Percentiles rank a stretch among this genome's conserved stretches.
Evolutionary conservation across 2,329 filamentous ascomycete genomes (phyloP).

Genomic region (Tolypocladium album): DNA sequence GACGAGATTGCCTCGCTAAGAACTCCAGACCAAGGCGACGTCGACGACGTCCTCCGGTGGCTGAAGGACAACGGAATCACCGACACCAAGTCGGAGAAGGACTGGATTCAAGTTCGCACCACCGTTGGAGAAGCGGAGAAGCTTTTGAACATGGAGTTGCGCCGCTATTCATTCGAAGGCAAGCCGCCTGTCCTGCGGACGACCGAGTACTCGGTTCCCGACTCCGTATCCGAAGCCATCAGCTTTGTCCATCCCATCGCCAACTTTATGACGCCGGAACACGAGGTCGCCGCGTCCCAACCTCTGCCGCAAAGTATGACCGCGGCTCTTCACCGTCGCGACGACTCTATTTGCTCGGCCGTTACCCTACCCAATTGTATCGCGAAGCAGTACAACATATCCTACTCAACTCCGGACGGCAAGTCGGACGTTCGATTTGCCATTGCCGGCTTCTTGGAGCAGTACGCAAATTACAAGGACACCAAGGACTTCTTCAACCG

Average conservation of each 20-base stretch:
- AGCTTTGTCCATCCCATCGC: conserved; percentile 36
- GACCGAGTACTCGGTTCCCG: conserved; percentile 32
- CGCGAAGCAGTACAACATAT: conserved; percentile 33
- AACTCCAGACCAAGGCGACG: conserved; percentile 19
- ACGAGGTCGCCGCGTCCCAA: conserved; percentile 10
- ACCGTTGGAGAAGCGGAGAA: conserved; percentile 26
- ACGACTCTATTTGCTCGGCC: conserved; percentile 1
- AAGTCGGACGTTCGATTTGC: conserved; percentile 28
- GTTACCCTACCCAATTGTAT: conserved; percentile 30
- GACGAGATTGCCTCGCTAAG: conserved; percentile 25
- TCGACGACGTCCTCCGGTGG: conserved; percentile 29
- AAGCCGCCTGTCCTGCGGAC: conserved; percentile 29
- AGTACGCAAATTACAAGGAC: conserved; percentile 34
- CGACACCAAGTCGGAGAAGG: conserved; percentile 19
- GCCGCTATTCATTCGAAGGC: conserved; percentile 28
- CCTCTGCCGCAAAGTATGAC: not conserved
- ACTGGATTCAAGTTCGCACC: conserved; percentile 31
- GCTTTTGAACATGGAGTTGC: conserved; percentile 29
- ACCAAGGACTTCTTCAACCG: conserved; percentile 25
- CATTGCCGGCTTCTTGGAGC: conserved; percentile 38
- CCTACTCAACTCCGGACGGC: conserved; percentile 16
- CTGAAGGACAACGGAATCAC: conserved; percentile 25
- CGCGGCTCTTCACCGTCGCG: not conserved
- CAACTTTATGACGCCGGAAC: conserved; percentile 36
- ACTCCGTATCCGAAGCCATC: conserved; percentile 24